Evolutionary conservation across 768 basidiomycete species (phyloP).

Genomic region (Lyophyllum shimeji): DNA sequence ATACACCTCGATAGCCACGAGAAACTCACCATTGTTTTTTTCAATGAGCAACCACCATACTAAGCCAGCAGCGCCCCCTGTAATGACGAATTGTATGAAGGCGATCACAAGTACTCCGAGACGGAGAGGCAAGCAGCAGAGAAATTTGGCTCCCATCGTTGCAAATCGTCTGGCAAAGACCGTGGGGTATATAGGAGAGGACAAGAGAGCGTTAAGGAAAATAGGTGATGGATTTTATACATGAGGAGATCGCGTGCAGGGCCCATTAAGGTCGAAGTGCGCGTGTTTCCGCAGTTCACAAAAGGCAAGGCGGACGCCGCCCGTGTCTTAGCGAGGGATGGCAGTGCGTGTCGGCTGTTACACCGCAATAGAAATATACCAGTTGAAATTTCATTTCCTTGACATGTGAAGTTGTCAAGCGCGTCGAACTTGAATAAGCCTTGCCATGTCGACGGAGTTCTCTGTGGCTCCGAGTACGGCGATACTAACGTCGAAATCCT

Average conservation of each 20-base stretch:
- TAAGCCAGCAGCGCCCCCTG: conserved; percentile 28
- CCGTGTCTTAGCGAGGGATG: neutral
- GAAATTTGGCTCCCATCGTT: conserved; percentile 39
- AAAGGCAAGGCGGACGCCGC: neutral
- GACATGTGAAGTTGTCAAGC: neutral
- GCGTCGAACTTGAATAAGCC: neutral
- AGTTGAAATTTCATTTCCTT: neutral
- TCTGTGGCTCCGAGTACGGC: neutral
- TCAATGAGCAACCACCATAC: conserved; percentile 27
- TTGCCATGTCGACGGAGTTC: neutral
- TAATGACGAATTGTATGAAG: conserved; percentile 37
- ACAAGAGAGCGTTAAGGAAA: neutral
- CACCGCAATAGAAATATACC: neutral
- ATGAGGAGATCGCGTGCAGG: neutral
- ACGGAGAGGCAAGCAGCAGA: conserved; percentile 43
- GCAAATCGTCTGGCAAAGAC: conserved; percentile 1
- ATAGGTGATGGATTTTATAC: neutral
- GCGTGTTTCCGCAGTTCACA: neutral
- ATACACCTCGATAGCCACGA: conserved; percentile 16
- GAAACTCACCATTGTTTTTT: conserved; percentile 16
- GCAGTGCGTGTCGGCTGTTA: neutral
- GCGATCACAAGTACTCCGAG: conserved; percentile 41
- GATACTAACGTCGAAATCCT: neutral
- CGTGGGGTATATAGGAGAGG: neutral
- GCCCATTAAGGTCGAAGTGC: neutral